Percentiles rank a stretch among this genome's conserved stretches.
Evolutionary conservation across 2,329 filamentous ascomycete genomes (phyloP).

Genomic region (Curvularia hawaiiensis): DNA sequence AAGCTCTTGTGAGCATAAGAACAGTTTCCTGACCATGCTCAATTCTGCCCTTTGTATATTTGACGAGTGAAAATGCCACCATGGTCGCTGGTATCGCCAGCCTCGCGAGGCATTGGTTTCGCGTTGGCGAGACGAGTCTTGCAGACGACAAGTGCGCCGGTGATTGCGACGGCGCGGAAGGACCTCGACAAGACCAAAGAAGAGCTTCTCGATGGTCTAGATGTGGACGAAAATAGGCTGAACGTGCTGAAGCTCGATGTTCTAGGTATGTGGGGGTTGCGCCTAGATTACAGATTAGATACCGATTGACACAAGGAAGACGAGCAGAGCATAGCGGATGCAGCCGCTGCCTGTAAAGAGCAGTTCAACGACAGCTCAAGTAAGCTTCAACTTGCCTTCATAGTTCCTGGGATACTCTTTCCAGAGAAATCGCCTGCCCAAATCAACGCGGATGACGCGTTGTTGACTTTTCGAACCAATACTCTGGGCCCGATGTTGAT

Average conservation of each 20-base stretch:
- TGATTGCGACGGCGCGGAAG: slow-evolving; percentile 65
- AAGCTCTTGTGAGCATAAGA: slow-evolving; percentile 6
- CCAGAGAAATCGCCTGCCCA: slow-evolving; percentile 74
- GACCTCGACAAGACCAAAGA: slow-evolving; percentile 57
- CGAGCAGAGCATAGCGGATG: slow-evolving; percentile 64
- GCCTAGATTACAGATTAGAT: neutral
- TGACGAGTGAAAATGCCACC: slow-evolving; percentile 47
- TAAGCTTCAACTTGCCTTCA: slow-evolving; percentile 72
- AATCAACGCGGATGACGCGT: slow-evolving; percentile 64
- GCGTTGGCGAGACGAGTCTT: slow-evolving; percentile 64
- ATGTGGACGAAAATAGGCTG: slow-evolving; percentile 55
- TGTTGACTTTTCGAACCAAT: slow-evolving; percentile 76
- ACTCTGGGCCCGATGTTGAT: slow-evolving; percentile 75
- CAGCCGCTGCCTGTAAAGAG: slow-evolving; percentile 59
- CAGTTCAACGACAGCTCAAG: slow-evolving; percentile 55
- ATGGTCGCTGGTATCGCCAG: slow-evolving; percentile 61
- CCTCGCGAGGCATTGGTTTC: slow-evolving; percentile 68
- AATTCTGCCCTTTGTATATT: neutral
- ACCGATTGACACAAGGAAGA: slow-evolving; percentile 48
- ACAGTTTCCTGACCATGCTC: slow-evolving; percentile 13
- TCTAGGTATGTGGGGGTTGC: slow-evolving; percentile 52
- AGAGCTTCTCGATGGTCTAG: slow-evolving; percentile 57
- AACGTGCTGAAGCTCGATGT: slow-evolving; percentile 62
- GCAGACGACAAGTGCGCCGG: slow-evolving; percentile 60
- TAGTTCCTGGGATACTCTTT: slow-evolving; percentile 72